phyloP scores from a whole-genome alignment of 2,329 filamentous ascomycete genomes.

The Tolypocladium sp. region DNA sequence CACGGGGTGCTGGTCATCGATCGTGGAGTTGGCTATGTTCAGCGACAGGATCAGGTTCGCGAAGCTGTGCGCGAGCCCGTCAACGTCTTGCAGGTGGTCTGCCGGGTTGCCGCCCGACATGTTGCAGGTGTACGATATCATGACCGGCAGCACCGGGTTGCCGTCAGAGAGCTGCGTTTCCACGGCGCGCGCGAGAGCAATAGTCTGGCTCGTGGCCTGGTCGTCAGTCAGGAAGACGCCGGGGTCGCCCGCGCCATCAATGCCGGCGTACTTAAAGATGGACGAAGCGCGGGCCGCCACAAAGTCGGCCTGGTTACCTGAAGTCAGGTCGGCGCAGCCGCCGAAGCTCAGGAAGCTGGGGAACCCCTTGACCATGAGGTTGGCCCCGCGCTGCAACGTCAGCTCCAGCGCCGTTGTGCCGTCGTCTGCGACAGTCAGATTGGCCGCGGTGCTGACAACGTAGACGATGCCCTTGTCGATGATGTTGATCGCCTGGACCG shows the following conservation, averaged over 20 bases:
- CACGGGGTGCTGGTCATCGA: not conserved
- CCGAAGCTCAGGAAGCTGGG: conserved; percentile 3
- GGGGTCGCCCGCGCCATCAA: not conserved
- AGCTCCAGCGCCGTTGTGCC: not conserved
- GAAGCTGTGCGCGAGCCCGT: not conserved
- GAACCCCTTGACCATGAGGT: not conserved
- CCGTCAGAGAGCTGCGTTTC: not conserved
- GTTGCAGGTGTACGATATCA: conserved; percentile 4
- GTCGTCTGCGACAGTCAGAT: not conserved
- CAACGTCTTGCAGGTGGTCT: not conserved
- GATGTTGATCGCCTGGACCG: not conserved
- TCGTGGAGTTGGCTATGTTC: not conserved
- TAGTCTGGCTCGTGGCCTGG: not conserved
- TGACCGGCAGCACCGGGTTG: not conserved
- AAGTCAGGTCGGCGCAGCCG: not conserved
- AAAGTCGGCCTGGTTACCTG: not conserved
- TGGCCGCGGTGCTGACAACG: not conserved
- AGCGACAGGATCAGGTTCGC: conserved; percentile 2
- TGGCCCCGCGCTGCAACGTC: not conserved
- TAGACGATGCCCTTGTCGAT: not conserved
- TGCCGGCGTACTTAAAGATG: conserved; percentile 1
- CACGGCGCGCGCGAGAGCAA: not conserved
- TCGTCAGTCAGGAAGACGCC: not conserved
- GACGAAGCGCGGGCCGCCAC: conserved; percentile 1
- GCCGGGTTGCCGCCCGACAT: not conserved